A percentile compares a stretch with the other conserved stretches of the same genome.
These are phyloP conservation scores for Collybiopsis luxurians DNA, from an alignment of 768 basidiomycete species.

Conservation along the genomic window DNA sequence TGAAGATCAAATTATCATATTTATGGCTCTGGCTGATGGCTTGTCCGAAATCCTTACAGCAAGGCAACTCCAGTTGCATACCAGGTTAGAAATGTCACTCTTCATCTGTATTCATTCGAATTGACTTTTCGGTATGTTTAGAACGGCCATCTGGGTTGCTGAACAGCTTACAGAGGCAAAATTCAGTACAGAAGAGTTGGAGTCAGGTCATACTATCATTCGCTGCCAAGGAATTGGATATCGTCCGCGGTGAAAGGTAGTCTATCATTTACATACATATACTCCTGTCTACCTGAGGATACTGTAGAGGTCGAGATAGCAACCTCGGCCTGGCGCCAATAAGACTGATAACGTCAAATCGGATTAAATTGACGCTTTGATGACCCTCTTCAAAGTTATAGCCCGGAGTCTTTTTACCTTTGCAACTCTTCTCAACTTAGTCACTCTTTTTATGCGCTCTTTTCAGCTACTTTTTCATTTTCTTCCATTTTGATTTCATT, in stretches of 20 bases:
- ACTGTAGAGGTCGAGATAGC: slow-evolving; percentile 3
- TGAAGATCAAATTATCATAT: slow-evolving; percentile 77
- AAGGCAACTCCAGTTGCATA: slow-evolving; percentile 63
- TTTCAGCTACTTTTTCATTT: neutral
- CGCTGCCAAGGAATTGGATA: slow-evolving; percentile 68
- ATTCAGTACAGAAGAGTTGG: slow-evolving; percentile 51
- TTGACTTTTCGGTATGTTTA: slow-evolving; percentile 14
- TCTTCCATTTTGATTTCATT: no score
- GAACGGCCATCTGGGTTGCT: slow-evolving; percentile 73
- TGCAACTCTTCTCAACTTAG: neutral
- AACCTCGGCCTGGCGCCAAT: neutral
- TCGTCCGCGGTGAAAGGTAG: no score
- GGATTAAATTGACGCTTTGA: no score
- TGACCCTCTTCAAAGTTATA: no score
- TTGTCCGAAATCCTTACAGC: slow-evolving; percentile 54
- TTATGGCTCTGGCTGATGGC: slow-evolving; percentile 71
- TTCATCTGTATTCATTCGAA: neutral
- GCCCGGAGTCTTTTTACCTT: no score
- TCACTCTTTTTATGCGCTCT: neutral
- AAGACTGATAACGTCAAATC: neutral
- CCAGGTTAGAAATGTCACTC: slow-evolving; percentile 46
- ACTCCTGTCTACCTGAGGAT: no score
- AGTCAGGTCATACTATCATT: slow-evolving; percentile 40
- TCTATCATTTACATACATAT: no score
- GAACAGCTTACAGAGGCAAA: slow-evolving; percentile 66